phyloP scores from a whole-genome alignment of 2,329 filamentous ascomycete species.

The Fusarium fracticaudum region DNA sequence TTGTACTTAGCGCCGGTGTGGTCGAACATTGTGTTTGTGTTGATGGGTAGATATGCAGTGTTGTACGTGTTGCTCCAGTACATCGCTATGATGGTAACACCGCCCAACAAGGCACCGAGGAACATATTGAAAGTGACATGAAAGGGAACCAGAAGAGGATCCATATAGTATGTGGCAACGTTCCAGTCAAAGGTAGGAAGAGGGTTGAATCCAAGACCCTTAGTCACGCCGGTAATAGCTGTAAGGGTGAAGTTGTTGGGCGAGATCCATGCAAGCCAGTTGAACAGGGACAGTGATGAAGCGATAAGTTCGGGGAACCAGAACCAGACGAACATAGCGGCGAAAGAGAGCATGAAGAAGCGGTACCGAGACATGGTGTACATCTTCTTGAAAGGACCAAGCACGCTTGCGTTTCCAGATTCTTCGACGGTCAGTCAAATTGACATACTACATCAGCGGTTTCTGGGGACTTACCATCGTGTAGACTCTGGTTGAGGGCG shows the following conservation, averaged over 20 bases:
- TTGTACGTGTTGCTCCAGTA: constrained; percentile 57
- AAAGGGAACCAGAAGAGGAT: constrained; percentile 48
- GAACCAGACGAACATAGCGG: constrained; percentile 37
- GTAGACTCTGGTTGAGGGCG: constrained; percentile 34
- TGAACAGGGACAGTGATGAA: constrained; percentile 51
- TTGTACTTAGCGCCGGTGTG: constrained; percentile 55
- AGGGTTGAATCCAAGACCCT: constrained; percentile 59
- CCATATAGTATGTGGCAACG: constrained; percentile 31
- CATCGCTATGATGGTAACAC: constrained; percentile 53
- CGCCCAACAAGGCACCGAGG: constrained; percentile 48
- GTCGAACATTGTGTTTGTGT: constrained; percentile 57
- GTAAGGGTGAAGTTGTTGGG: constrained; percentile 54
- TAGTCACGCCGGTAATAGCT: constrained; percentile 54
- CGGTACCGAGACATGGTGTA: constrained; percentile 35
- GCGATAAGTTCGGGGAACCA: constrained; percentile 38
- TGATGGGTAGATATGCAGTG: constrained; percentile 59
- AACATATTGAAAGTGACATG: constrained; percentile 51
- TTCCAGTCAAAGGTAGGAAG: constrained; percentile 63
- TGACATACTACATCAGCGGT: fast-evolving
- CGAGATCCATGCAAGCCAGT: constrained; percentile 66
- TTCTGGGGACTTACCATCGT: constrained; percentile 12
- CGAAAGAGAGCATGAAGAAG: constrained; percentile 33
- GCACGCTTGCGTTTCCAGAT: constrained; percentile 11
- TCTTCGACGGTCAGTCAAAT: neutral
- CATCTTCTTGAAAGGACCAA: constrained; percentile 27